Evolutionary conservation across 257 asterid species (phyloP).

Genomic region (Parsonsia alboflavescens): DNA sequence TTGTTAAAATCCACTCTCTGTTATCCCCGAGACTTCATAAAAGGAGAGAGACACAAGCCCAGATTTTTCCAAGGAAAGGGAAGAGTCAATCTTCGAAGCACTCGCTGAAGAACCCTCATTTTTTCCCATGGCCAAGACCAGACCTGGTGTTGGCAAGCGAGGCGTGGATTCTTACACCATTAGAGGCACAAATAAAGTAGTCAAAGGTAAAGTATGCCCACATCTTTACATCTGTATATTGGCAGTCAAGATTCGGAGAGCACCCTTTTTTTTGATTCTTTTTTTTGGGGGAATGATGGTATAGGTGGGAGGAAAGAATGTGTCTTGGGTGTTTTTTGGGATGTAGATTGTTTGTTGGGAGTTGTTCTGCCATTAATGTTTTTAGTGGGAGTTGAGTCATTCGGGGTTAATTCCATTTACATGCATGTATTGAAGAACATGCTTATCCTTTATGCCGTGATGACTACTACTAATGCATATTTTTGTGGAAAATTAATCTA

Average conservation of each 20-base stretch:
- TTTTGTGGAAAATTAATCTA: background rate
- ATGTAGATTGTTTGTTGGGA: background rate
- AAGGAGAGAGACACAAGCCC: background rate
- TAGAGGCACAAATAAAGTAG: constrained; percentile 51
- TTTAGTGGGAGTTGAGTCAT: background rate
- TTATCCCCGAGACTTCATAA: background rate
- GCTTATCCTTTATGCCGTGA: background rate
- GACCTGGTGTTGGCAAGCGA: constrained; percentile 31
- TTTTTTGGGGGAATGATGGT: background rate
- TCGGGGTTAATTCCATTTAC: constrained; percentile 2
- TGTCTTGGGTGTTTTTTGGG: background rate
- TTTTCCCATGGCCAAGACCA: constrained; percentile 45
- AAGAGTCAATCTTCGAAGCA: background rate
- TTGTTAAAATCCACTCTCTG: background rate
- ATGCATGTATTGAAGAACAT: constrained; percentile 8
- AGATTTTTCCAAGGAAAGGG: background rate
- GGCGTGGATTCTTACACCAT: constrained; percentile 44
- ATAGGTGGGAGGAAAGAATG: background rate
- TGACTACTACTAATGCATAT: background rate
- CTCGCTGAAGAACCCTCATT: background rate
- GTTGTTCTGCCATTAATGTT: background rate
- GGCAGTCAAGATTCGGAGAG: background rate
- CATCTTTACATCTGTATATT: background rate
- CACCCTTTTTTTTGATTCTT: background rate
- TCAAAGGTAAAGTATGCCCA: constrained; percentile 36